Percentiles rank a stretch among this genome's conserved stretches.
Conservation (phyloP, 495 filamentous ascomycete genomes). For the Aspergillus ellipticus region DNA sequence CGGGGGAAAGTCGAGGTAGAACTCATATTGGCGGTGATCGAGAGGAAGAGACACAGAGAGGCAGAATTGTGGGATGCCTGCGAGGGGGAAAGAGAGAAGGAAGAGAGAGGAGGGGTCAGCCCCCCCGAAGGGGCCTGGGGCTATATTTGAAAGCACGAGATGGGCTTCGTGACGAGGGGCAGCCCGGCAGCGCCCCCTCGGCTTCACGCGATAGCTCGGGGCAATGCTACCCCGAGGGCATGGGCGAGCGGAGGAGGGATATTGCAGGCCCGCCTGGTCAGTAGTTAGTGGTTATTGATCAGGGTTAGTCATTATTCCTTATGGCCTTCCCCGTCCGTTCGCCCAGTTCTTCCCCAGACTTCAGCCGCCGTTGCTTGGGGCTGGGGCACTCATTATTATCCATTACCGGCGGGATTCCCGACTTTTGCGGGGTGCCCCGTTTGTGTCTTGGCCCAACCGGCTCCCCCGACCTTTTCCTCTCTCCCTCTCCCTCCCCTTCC, state of each 20-base stretch:
- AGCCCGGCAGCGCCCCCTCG: background rate
- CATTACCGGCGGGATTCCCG: background rate
- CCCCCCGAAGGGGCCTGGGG: conserved; percentile 4
- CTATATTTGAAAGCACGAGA: conserved; percentile 14
- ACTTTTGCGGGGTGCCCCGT: background rate
- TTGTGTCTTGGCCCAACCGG: conserved; percentile 4
- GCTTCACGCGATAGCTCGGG: conserved; percentile 25
- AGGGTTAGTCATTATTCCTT: conserved; percentile 2
- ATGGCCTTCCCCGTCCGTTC: too few relatives aligned
- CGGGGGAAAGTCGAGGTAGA: conserved; percentile 33
- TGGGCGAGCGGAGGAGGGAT: background rate
- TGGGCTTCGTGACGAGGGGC: conserved; percentile 12
- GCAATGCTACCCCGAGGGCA: conserved; percentile 31
- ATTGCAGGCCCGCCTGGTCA: too few relatives aligned
- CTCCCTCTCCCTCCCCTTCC: conserved; percentile 10
- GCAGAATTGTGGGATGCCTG: background rate
- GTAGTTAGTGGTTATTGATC: too few relatives aligned
- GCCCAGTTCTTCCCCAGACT: background rate
- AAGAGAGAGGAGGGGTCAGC: background rate
- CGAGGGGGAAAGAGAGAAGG: background rate
- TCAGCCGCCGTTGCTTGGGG: background rate
- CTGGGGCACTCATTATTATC: background rate
- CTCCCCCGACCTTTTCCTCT: conserved; percentile 8
- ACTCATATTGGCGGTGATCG: conserved; percentile 28
- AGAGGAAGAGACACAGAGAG: conserved; percentile 1